Conservation (phyloP, 108 stramenopile species). For the Nannochloropsis salina region DNA sequence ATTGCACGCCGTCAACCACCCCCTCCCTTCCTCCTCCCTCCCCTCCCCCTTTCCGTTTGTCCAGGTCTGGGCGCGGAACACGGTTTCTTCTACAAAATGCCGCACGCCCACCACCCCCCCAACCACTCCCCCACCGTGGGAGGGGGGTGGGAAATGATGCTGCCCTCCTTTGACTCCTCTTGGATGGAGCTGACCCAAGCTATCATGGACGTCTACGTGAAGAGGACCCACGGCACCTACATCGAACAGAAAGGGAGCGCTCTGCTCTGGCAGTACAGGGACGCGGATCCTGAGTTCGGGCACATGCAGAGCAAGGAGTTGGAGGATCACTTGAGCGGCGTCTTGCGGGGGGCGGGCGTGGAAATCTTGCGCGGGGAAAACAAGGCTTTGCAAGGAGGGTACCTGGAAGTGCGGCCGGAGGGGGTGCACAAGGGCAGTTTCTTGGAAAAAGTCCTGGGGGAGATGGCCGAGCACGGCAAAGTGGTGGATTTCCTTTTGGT, state of each 20-base stretch:
- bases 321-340: slow-evolving; percentile 88
- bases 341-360: slow-evolving; percentile 77
- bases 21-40: neutral
- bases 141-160: slow-evolving; percentile 33
- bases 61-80: slow-evolving; percentile 51
- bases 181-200: slow-evolving; percentile 52
- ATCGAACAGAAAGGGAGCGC: slow-evolving; percentile 61
- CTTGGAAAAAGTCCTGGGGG: slow-evolving; percentile 41
- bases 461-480: slow-evolving; percentile 26
- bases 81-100: slow-evolving; percentile 50
- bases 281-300: slow-evolving; percentile 67
- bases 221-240: slow-evolving; percentile 64
- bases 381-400: slow-evolving; percentile 46
- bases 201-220: slow-evolving; percentile 62
- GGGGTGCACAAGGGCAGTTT: slow-evolving; percentile 64
- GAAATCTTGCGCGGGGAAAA: slow-evolving; percentile 76
- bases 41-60: neutral
- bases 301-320: slow-evolving; percentile 77
- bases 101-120: neutral
- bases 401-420: slow-evolving; percentile 62
- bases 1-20: neutral
- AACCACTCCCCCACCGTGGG: neutral
- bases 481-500: slow-evolving; percentile 52
- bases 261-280: slow-evolving; percentile 63
- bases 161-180: slow-evolving; percentile 37